phyloP scores from a whole-genome alignment of 495 filamentous ascomycete species.

The Pyrenula aspistea region DNA sequence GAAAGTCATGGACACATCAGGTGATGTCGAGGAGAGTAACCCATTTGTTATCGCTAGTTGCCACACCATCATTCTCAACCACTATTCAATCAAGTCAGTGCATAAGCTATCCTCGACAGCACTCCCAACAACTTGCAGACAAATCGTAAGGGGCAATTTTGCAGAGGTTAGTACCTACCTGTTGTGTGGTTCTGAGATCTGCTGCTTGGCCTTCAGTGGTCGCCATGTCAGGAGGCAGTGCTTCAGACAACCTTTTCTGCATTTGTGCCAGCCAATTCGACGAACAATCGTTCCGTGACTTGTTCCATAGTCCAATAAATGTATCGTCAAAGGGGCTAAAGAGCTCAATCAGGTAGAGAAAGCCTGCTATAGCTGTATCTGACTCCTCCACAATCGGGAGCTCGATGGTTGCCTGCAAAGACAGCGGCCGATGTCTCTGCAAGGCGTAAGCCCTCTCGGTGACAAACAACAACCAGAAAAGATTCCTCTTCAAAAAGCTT shows the following conservation, averaged over 20 bases:
- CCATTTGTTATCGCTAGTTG: conserved; percentile 45
- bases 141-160: too few relatives aligned
- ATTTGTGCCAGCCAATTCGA: conserved; percentile 45
- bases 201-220: conserved; percentile 48
- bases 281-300: conserved; percentile 44
- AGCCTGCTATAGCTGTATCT: conserved; percentile 29
- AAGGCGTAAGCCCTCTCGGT: conserved; percentile 66
- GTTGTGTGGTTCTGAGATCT: conserved; percentile 57
- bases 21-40: conserved; percentile 37
- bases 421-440: conserved; percentile 60
- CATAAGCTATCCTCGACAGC: too few relatives aligned
- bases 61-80: conserved; percentile 71
- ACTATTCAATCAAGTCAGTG: too few relatives aligned
- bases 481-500: conserved; percentile 22
- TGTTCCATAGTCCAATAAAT: conserved; percentile 64
- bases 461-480: conserved; percentile 64
- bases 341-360: conserved; percentile 51
- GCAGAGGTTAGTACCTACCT: background rate
- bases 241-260: conserved; percentile 53
- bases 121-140: too few relatives aligned
- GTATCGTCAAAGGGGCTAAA: conserved; percentile 63
- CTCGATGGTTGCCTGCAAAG: conserved; percentile 50
- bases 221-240: conserved; percentile 49
- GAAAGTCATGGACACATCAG: conserved; percentile 52
- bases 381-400: conserved; percentile 45